phyloP scores from a whole-genome alignment of 768 basidiomycete species.

The Pleurotus giganteus region DNA sequence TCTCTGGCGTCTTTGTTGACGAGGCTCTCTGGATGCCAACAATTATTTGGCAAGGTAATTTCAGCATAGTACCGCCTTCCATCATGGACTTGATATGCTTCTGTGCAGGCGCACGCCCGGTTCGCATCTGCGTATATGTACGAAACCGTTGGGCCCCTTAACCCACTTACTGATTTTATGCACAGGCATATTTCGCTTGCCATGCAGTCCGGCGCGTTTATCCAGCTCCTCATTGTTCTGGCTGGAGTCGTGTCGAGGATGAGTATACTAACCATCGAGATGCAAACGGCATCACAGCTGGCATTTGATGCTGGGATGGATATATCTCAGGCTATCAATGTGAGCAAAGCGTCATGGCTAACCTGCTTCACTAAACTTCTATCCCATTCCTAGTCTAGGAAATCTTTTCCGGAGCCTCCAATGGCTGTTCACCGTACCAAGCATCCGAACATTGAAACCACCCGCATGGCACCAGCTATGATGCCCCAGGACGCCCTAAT shows the following conservation, averaged over 20 bases:
- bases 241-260: conserved; percentile 62
- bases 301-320: neutral
- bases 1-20: conserved; percentile 32
- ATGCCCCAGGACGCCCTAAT: neutral
- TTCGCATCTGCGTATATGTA: conserved; percentile 56
- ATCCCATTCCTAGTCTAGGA: neutral
- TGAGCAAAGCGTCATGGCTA: conserved; percentile 2
- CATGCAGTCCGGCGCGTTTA: conserved; percentile 73
- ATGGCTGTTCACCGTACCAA: neutral
- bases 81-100: neutral
- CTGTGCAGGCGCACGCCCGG: conserved; percentile 41
- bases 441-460: neutral
- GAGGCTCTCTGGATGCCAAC: conserved; percentile 31
- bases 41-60: conserved; percentile 46
- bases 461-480: neutral
- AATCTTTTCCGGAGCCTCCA: neutral
- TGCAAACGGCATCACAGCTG: conserved; percentile 36
- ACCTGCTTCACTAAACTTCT: too few relatives aligned
- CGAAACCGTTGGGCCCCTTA: conserved; percentile 15
- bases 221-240: conserved; percentile 63
- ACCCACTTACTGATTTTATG: conserved; percentile 1
- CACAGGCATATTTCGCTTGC: conserved; percentile 57
- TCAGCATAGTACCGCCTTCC: neutral
- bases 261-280: conserved; percentile 39
- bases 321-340: conserved; percentile 5